A percentile compares a stretch with the other conserved stretches of the same genome.
phyloP scores from a whole-genome alignment of 1,284 basidiomycete species.

The Boletus austroedulis region DNA sequence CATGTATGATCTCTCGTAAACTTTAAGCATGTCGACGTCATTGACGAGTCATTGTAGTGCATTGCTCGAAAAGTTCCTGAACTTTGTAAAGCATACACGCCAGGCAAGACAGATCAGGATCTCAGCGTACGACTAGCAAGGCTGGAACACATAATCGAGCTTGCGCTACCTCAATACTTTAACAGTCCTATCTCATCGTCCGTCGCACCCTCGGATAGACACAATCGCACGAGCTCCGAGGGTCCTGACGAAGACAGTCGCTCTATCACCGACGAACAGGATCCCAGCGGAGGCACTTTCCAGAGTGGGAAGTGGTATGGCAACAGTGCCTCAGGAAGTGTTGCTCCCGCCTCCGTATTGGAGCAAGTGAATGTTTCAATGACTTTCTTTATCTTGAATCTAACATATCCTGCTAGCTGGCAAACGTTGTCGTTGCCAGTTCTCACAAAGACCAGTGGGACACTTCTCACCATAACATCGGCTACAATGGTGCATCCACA shows the following conservation, averaged over 20 bases:
- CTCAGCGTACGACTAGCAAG: constrained; percentile 66
- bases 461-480: constrained; percentile 11
- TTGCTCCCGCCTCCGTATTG: constrained; percentile 71
- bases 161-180: constrained; percentile 71
- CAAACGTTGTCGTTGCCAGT: constrained; percentile 52
- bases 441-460: constrained; percentile 35
- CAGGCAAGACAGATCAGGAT: constrained; percentile 80
- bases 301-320: constrained; percentile 83
- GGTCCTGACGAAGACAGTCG: constrained; percentile 55
- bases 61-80: constrained; percentile 80
- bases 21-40: constrained; percentile 8
- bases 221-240: constrained; percentile 47
- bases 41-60: constrained; percentile 47
- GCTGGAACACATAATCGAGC: constrained; percentile 75
- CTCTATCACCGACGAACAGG: constrained; percentile 70
- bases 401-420: constrained; percentile 43
- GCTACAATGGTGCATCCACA: constrained; percentile 6
- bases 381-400: constrained; percentile 8
- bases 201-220: constrained; percentile 35
- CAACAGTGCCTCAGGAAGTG: constrained; percentile 73
- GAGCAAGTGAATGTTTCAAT: constrained; percentile 57
- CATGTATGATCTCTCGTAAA: constrained; percentile 48
- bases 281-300: constrained; percentile 69
- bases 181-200: constrained; percentile 36
- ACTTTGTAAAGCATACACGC: constrained; percentile 80